phyloP scores from a whole-genome alignment of 371 early-diverging fungal species.

The Gilbertella persicaria region DNA sequence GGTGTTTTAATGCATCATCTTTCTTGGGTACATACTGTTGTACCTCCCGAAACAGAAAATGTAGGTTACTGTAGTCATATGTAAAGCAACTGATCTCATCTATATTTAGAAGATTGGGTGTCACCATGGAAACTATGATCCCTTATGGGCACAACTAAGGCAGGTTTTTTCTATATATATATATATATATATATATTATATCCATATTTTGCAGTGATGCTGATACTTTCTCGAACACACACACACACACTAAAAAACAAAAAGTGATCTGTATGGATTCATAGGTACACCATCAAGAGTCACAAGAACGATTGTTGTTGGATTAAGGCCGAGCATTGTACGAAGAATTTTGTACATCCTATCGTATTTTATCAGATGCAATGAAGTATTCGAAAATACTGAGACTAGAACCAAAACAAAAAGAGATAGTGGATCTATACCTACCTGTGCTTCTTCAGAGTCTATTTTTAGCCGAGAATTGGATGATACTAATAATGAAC shows the following conservation, averaged over 20 bases:
- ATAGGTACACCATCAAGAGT: conserved; percentile 56
- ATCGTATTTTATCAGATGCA: conserved; percentile 67
- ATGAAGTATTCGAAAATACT: conserved; percentile 62
- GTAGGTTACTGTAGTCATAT: conserved; percentile 16
- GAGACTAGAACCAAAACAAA: conserved; percentile 31
- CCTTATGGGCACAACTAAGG: conserved; percentile 70
- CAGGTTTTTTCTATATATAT: conserved; percentile 13
- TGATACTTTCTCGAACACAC: background rate
- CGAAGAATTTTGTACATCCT: conserved; percentile 59
- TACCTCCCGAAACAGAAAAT: conserved; percentile 48
- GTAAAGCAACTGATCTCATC: background rate
- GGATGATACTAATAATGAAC: conserved; percentile 25
- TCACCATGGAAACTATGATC: conserved; percentile 63
- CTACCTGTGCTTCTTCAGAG: conserved; percentile 6
- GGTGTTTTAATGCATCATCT: conserved; percentile 60
- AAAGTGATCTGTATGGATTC: conserved; percentile 64
- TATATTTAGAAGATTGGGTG: conserved; percentile 33
- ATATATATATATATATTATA: too few species aligned
- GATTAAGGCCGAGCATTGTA: conserved; percentile 52
- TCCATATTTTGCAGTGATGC: background rate
- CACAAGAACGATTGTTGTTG: conserved; percentile 62
- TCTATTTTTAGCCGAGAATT: conserved; percentile 39
- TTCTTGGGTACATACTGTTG: conserved; percentile 68
- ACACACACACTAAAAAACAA: background rate
- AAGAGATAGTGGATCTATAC: background rate